phyloP scores from a whole-genome alignment of 164 flowering plant genomes.

The Protea cynaroides region DNA sequence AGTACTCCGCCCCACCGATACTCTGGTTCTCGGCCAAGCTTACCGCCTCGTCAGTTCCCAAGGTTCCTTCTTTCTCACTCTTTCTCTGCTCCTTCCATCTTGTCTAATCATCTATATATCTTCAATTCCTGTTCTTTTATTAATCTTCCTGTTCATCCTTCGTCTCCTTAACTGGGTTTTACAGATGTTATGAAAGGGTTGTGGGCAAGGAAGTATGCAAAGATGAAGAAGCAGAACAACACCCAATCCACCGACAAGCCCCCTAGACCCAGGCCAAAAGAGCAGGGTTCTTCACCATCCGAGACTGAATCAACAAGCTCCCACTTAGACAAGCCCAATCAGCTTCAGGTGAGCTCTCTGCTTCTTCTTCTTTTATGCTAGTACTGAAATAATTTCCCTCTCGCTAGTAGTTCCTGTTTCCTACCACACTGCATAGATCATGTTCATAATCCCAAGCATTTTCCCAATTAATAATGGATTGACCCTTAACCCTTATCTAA shows the following conservation, averaged over 20 bases:
- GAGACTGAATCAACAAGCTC: slow-evolving; percentile 20
- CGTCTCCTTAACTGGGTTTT: slow-evolving; percentile 1
- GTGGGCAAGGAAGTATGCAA: slow-evolving; percentile 71
- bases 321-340: slow-evolving; percentile 21
- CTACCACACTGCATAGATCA: too few relatives aligned
- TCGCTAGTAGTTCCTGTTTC: too few relatives aligned
- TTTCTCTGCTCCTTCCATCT: neutral
- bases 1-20: slow-evolving; percentile 76
- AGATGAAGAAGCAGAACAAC: slow-evolving; percentile 39
- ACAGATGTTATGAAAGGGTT: slow-evolving; percentile 92
- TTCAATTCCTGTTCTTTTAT: neutral
- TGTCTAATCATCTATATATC: neutral
- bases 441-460: too few relatives aligned
- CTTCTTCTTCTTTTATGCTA: too few relatives aligned
- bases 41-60: slow-evolving; percentile 74
- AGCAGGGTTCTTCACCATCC: slow-evolving; percentile 21
- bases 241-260: slow-evolving; percentile 22
- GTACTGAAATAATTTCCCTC: too few relatives aligned
- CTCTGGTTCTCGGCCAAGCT: slow-evolving; percentile 73
- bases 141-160: slow-evolving; percentile 8
- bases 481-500: too few relatives aligned
- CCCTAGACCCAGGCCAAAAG: slow-evolving; percentile 16
- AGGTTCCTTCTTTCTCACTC: slow-evolving; percentile 38
- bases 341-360: neutral
- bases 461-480: too few relatives aligned